These are phyloP conservation scores for Cnidoscolus chayamansa DNA, from an alignment of 441 rosid genomes.

Conservation along the genomic window DNA sequence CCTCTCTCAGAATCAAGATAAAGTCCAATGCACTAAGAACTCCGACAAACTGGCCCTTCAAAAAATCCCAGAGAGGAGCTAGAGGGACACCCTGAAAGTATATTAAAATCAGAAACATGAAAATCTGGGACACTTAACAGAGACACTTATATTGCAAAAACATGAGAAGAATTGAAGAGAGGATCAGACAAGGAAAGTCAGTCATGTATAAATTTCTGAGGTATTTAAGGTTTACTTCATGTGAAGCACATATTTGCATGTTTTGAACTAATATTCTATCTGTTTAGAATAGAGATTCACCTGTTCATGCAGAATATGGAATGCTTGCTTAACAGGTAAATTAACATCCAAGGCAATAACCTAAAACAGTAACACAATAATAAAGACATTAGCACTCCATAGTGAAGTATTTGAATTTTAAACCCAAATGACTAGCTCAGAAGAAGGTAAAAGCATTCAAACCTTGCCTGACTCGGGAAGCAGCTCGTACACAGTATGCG, in stretches of 20 bases:
- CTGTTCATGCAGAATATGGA: conserved; percentile 67
- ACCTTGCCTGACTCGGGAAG: conserved; percentile 85
- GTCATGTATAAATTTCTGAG: neutral
- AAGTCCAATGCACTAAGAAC: conserved; percentile 60
- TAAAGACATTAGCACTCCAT: neutral
- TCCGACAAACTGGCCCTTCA: conserved; percentile 53
- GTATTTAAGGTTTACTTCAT: neutral
- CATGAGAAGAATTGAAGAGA: conserved; percentile 5
- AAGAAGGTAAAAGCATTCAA: conserved; percentile 37
- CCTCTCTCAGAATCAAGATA: conserved; percentile 60
- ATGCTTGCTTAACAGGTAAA: conserved; percentile 67
- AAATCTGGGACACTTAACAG: conserved; percentile 26
- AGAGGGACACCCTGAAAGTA: conserved; percentile 50
- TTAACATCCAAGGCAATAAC: conserved; percentile 63
- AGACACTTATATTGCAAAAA: conserved; percentile 1
- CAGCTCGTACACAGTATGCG: conserved; percentile 59
- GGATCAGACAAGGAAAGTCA: neutral
- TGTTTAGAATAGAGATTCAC: conserved; percentile 27
- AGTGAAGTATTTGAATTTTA: neutral
- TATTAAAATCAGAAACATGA: conserved; percentile 20
- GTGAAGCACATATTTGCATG: neutral
- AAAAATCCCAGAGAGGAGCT: conserved; percentile 67
- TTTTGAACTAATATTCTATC: neutral
- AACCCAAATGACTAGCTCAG: conserved; percentile 16
- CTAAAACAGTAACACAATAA: conserved; percentile 24